Base-by-base conservation (phyloP, 176 grass and related monocot species). In the Paspalum vaginatum region DNA sequence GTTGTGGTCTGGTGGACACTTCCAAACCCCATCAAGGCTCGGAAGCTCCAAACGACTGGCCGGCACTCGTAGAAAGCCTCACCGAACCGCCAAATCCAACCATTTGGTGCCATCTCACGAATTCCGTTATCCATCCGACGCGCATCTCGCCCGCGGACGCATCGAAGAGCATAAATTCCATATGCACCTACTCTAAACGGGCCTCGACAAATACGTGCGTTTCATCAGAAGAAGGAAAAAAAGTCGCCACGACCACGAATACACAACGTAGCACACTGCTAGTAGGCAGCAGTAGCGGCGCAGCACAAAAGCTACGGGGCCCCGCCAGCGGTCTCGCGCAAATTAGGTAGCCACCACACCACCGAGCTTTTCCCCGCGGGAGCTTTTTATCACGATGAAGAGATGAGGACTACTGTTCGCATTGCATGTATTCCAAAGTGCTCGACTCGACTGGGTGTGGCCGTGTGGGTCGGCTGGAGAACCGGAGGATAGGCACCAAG, bases 331-430 rank as follows among this genome's bases (percentile, higher is more conserved):
- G 18, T 5, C 14, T 80, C 54, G 76, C 54, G 76, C 81, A 55
- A 85, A 76, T 89, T 89, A 77, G 87, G 77, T 85, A 70, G 77
- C 71, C 54, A 25, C 77, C n/a, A 44, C 54, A 11, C 67, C 44
- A 81, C 41, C 20, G 0, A 64, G 18, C 43, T 59, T 82, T 87
- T 80, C 42, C 5, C 21, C 21, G 5, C 27, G 32, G 52, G 38
- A 85, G 50, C 62, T 86, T 88, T 86, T 62, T 83, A 91, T 94
- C 88, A 74, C 41, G 85, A 88, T 88, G 81, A 84, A 76, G 64
- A 32, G 82, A 90, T 83, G 77, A 83, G 83, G 74, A 79, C 65
- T 88, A 63, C 77, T 83, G 53, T 16, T 7, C 11, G 7, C 32
- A 47, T 78, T 77, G 24, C 83, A 77, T 87, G 72, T 7, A 59